phyloP scores from a whole-genome alignment of 1,284 basidiomycete species.

The Singerocomus inundabilis region DNA sequence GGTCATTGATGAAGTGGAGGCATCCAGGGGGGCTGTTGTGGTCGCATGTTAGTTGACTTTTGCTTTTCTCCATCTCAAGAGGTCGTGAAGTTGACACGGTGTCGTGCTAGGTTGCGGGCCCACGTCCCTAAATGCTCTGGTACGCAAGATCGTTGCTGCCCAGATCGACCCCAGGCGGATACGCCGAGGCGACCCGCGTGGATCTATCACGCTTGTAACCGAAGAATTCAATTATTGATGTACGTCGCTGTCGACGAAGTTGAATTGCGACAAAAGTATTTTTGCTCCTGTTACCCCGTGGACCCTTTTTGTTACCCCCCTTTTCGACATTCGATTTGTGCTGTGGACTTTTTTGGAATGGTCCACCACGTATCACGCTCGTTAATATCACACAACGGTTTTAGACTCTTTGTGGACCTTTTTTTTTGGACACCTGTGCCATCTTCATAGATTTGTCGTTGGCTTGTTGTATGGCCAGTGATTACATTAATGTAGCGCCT shows the following conservation, averaged over 20 bases:
- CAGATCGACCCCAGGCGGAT: constrained; percentile 61
- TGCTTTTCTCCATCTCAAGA: background rate
- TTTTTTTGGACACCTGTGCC: background rate
- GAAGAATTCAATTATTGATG: constrained; percentile 66
- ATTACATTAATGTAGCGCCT: too few species aligned
- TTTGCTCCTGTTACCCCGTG: background rate
- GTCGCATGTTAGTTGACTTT: constrained; percentile 61
- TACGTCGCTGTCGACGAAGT: constrained; percentile 6
- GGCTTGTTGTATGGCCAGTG: background rate
- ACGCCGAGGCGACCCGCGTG: constrained; percentile 59
- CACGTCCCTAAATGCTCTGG: constrained; percentile 65
- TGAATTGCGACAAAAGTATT: too few species aligned
- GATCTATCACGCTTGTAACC: constrained; percentile 59
- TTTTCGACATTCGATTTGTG: constrained; percentile 17
- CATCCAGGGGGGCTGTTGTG: constrained; percentile 54
- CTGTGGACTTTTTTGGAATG: background rate
- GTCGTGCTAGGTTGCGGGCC: constrained; percentile 66
- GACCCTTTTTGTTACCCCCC: background rate
- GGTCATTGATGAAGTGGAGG: constrained; percentile 63
- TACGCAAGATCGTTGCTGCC: constrained; percentile 65
- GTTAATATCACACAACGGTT: too few species aligned
- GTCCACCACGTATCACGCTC: too few species aligned
- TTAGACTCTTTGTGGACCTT: too few species aligned
- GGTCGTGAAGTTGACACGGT: background rate
- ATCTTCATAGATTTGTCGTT: background rate